Base-by-base conservation (phyloP, 768 basidiomycete species). In the Xerocomellus amylosporus region DNA sequence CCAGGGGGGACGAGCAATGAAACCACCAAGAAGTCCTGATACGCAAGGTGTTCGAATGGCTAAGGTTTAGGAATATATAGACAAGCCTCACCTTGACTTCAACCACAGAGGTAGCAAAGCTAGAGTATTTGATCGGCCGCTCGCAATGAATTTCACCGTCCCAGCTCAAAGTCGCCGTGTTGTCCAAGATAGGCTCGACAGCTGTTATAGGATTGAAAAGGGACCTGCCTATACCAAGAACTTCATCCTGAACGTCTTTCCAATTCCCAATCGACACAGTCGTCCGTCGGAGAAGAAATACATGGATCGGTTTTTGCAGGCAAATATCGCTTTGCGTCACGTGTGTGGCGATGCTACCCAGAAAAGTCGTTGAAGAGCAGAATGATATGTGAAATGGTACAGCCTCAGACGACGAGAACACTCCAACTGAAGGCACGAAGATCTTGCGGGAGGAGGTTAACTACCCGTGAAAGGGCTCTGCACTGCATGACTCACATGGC, bases 381-480 rank as follows among this genome's bases (percentile, higher is more conserved):
- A 88, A 71, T 54, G 86, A 85, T 37, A 88, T 59, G 61, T 87
- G 84, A 67, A 88, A 85, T 2, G 86, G 85, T 15, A 88, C 83
- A 8, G 68, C 73, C 52, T 87, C 84, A 3, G 71, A 63, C 19
- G 84, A 51, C 7, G 79, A 77, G 68, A 80, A 88, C 17, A 85
- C 77, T 50, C 83, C 79, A 8, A 78, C 78, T 4, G 76, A 75
- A 19, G 87, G 87, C 19, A 88, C 69, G 63, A 87, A 84, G 19
- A 87, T 66, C 87, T 88, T 40, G 59, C 15, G 34, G 43, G 13
- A 38, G 38, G 17, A 46, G 39, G 17, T 61, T 52, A 51, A 15
- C 2, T 38, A 39, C 33, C 4, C 2, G 22, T 12, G 36, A 46
- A 19, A 8, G 30, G 14, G 28, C 5, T 15, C 15, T 37, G 14